These are phyloP conservation scores for Neurospora sp. DNA, from an alignment of 495 filamentous ascomycete genomes.

Conservation along the genomic window DNA sequence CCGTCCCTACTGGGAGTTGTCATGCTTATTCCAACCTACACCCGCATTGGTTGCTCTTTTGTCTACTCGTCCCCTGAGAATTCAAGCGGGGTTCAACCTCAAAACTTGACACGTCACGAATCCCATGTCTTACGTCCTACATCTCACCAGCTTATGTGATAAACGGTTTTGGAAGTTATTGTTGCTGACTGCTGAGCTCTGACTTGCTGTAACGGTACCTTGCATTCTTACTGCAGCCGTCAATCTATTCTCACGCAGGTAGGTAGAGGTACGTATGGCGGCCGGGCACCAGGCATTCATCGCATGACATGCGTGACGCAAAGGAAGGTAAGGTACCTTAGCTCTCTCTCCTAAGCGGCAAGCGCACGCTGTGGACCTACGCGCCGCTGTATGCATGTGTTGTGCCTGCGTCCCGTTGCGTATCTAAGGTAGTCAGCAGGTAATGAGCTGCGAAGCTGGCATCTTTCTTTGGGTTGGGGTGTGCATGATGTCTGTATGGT, in stretches of 20 bases:
- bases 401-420: neutral
- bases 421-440: neutral
- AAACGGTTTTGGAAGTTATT: too few species aligned
- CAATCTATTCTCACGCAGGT: neutral
- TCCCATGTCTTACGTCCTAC: neutral
- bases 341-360: neutral
- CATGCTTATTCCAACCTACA: too few species aligned
- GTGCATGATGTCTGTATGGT: neutral
- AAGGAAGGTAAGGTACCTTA: neutral
- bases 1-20: too few species aligned
- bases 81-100: too few species aligned
- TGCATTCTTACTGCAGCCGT: neutral
- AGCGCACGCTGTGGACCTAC: neutral
- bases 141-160: too few species aligned
- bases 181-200: too few species aligned
- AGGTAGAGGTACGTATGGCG: neutral
- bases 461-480: neutral
- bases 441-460: neutral
- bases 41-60: too few species aligned
- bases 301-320: neutral
- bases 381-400: neutral
- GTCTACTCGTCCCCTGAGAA: too few species aligned
- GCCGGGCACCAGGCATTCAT: neutral
- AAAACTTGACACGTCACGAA: neutral
- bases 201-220: neutral